Evolutionary conservation across 345 rosid species (phyloP), one percentile per base, ranked within the genome.

Genomic region (Diplotaxis tenuifolia): DNA sequence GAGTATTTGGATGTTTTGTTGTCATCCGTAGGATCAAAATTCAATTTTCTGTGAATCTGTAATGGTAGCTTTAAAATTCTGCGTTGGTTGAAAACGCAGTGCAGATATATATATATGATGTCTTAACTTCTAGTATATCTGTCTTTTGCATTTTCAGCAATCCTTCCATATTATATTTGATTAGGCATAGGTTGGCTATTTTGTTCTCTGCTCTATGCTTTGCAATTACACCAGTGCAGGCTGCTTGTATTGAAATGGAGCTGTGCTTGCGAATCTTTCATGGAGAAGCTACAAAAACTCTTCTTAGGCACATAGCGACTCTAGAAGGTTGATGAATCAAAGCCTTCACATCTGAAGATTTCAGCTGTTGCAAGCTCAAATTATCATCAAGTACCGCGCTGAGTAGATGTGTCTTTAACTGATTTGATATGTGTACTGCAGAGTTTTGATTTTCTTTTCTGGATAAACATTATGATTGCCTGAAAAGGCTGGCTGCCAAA

Each of bases 201-300:
- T n/a, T n/a, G n/a, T n/a, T n/a, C n/a, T n/a, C n/a, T n/a, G n/a
- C n/a, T n/a, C n/a, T n/a, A n/a, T n/a, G n/a, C n/a, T n/a, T n/a
- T n/a, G n/a, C n/a, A n/a, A n/a, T n/a, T n/a, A n/a, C n/a, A n/a
- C 18, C 78, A 61, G 19, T 61, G 78, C 45, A 52, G 47, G 11
- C 68, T 27, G 11, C 68, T 27, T 14, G 73, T 68, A 7, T 9
- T 60, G n/a, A 75, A 67, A 52, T 68, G 78, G 78, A 34, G 68
- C 3, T 14, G 56, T 61, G 6, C 55, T 12, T 28, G 22, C 22
- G 63, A 10, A 6, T 60, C 27, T 11, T 52, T 36, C 34, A 20
- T 61, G 50, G 50, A n/a, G 50, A 42, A 42, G 50, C 50, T n/a
- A n/a, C 18, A 68, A 6, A 5, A 3, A 12, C 28, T 8, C 56